A percentile compares a stretch with the other conserved stretches of the same genome.
Evolutionary conservation across 2,329 filamentous ascomycete species (phyloP).

Genomic region (Sporothrix luriei): DNA sequence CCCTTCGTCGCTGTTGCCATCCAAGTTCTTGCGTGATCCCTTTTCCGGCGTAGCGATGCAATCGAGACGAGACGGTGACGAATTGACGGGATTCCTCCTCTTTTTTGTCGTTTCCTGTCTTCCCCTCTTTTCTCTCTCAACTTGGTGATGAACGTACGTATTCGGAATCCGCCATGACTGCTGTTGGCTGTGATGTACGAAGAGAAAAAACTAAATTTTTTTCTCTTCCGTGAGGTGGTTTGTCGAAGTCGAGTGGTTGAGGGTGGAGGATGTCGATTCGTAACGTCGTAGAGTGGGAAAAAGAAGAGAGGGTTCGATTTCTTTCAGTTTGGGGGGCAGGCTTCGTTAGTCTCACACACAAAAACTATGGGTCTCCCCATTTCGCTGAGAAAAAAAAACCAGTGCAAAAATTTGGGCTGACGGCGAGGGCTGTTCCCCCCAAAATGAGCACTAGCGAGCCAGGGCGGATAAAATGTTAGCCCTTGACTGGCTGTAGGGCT

Average conservation of each 20-base stretch:
- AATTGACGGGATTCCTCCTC: not conserved
- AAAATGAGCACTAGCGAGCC: constrained; percentile 21
- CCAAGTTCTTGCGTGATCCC: constrained; percentile 2
- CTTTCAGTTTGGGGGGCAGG: not conserved
- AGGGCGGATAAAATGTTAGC: constrained; percentile 24
- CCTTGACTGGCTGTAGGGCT: constrained; percentile 23
- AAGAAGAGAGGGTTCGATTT: constrained; percentile 24
- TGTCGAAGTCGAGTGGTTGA: constrained; percentile 29
- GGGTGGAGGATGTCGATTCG: constrained; percentile 25
- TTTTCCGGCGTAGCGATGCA: not conserved
- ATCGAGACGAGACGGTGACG: not conserved
- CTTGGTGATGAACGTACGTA: constrained; percentile 39
- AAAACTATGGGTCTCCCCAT: not conserved
- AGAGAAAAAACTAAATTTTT: constrained; percentile 26
- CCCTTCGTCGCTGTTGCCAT: constrained; percentile 2
- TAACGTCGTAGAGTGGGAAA: not conserved
- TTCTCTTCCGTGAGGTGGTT: constrained; percentile 33
- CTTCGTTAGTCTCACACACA: constrained; percentile 18
- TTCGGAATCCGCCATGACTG: constrained; percentile 73
- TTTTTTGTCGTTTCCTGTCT: not conserved
- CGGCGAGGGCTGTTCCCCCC: constrained; percentile 2
- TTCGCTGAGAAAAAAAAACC: constrained; percentile 18
- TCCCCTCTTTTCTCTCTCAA: constrained; percentile 1
- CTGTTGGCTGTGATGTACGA: constrained; percentile 43
- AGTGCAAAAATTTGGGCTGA: constrained; percentile 6